phyloP scores from a whole-genome alignment of 331 rosid species.

The Saraca asoca region DNA sequence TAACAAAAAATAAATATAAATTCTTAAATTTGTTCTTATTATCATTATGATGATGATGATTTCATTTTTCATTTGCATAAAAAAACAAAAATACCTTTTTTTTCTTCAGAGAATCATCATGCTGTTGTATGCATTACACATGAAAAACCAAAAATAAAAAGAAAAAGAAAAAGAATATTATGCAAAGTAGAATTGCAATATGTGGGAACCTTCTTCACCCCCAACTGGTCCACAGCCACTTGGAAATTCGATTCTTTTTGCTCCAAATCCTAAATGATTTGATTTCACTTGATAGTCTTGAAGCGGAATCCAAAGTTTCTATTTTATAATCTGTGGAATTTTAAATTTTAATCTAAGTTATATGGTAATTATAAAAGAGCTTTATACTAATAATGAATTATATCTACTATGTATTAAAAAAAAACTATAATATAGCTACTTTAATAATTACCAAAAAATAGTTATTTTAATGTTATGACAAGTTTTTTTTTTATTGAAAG shows the following conservation, averaged over 20 bases:
- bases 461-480: no score
- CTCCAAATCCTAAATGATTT: conserved; percentile 10
- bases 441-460: no score
- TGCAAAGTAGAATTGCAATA: conserved; percentile 15
- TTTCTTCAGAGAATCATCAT: conserved; percentile 36
- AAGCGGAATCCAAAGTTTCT: conserved; percentile 24
- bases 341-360: no score
- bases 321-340: no score
- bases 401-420: no score
- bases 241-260: conserved; percentile 18
- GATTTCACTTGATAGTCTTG: not conserved
- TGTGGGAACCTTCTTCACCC: conserved; percentile 21
- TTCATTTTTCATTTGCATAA: conserved; percentile 11
- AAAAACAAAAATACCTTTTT: not conserved
- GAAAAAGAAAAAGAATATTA: not conserved
- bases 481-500: no score
- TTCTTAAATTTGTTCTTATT: conserved; percentile 1
- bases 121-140: conserved; percentile 31
- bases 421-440: no score
- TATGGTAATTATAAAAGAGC: no score
- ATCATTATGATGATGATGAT: conserved; percentile 9
- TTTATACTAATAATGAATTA: no score
- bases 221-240: conserved; percentile 29
- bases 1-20: conserved; percentile 8
- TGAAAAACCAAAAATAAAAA: not conserved